Base-by-base conservation (phyloP, 2,329 filamentous ascomycete species). In the Phialophora chinensis region DNA sequence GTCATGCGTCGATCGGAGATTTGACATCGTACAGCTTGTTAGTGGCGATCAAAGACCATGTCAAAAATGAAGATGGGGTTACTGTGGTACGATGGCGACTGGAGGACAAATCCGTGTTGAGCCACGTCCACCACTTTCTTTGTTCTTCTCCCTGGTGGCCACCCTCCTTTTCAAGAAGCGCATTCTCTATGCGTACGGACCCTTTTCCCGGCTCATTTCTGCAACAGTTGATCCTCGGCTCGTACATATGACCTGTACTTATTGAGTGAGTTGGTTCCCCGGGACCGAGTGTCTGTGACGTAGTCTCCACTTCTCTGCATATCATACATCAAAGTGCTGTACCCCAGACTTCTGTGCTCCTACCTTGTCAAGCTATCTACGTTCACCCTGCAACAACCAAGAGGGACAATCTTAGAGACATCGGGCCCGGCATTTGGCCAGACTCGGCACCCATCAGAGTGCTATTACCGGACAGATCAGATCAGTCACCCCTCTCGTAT, bases 241-340 rank as follows among this genome's bases (percentile, higher is more conserved):
- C 38, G 38, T 44, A 44, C 38, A n/a, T 10, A 31, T 8, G 7
- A 31, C 31, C 10, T 31, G 11, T 17, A 38, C 35, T 4, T 38
- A 42, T 31, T 10, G 8, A 17, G 38, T 17, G 14, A 42, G 38
- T 7, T 42, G 35, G 35, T 38, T 12, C 35, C 1, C 35, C 35
- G 1, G 35, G 35, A 38, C 35, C 12, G 35, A 44, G 38, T n/a
- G n/a, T 44, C 17, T 17, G 38, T 44, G 38, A 44, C 38, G 38
- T 25, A 59, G 56, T 59, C 56, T 49, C 56, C 56, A 49, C 56
- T 44, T 49, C 35, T 27, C 4, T 59, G 56, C 56, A 59, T 56
- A 31, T 56, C 50, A 53, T n/a, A 53, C 27, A 17, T 17, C 50
- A 53, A 4, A 42, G 14, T n/a, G 14, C 25, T 8, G 25, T 8